Percentiles rank a stretch among this genome's conserved stretches.
Conservation (phyloP, 768 basidiomycete species). For the Dendrothele bispora region DNA sequence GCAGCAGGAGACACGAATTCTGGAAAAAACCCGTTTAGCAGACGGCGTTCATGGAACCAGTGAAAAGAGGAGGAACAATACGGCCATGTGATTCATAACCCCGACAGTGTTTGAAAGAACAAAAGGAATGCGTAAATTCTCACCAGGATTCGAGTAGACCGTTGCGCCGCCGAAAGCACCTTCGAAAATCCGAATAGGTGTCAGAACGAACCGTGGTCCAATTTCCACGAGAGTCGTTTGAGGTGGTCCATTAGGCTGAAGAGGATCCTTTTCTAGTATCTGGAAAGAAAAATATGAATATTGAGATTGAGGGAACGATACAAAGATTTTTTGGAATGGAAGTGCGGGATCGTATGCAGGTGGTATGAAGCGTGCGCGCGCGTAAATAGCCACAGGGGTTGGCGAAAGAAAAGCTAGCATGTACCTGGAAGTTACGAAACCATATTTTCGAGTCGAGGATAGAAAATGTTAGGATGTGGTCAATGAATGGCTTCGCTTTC, state of each 20-base stretch:
- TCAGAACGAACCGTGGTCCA: slow-evolving; percentile 95
- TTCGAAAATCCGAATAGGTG: slow-evolving; percentile 97
- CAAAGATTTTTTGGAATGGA: no score
- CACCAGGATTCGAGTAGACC: slow-evolving; percentile 93
- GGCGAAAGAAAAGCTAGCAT: no score
- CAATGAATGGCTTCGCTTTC: slow-evolving; percentile 94
- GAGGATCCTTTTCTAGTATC: slow-evolving; percentile 94
- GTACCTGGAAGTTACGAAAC: slow-evolving; percentile 98
- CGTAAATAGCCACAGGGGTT: no score
- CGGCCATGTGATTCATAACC: no score
- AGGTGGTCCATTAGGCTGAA: slow-evolving; percentile 82
- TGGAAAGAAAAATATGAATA: no score
- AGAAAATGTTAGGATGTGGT: slow-evolving; percentile 96
- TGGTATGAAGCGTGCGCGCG: no score
- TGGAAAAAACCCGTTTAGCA: slow-evolving; percentile 31
- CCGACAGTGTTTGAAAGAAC: slow-evolving; percentile 4
- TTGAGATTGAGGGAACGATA: no score
- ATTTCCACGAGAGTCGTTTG: slow-evolving; percentile 93
- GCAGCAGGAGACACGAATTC: slow-evolving; percentile 93
- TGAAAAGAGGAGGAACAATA: no score
- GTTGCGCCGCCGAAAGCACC: slow-evolving; percentile 95
- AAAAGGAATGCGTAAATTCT: no score
- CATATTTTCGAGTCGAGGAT: slow-evolving; percentile 95
- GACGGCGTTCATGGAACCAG: no score
- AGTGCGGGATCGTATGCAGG: no score